Conservation (phyloP, 2,329 filamentous ascomycete species). For the Alternaria rosae region DNA sequence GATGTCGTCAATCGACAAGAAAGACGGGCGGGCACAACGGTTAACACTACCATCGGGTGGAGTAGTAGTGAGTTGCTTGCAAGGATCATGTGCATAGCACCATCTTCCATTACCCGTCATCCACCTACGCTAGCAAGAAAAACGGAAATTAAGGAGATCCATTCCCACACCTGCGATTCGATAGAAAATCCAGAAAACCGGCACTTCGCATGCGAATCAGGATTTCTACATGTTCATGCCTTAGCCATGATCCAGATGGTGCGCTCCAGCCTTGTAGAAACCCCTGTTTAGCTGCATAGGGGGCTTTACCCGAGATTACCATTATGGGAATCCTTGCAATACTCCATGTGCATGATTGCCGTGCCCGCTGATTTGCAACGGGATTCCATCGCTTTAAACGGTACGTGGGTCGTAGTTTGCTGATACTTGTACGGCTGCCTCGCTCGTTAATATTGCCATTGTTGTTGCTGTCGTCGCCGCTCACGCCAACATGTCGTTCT, state of each 20-base stretch:
- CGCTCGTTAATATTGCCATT: conserved; percentile 20
- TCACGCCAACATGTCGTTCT: conserved; percentile 39
- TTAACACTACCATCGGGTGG: conserved; percentile 28
- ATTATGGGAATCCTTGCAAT: conserved; percentile 31
- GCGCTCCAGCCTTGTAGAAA: conserved; percentile 31
- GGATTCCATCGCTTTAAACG: conserved; percentile 21
- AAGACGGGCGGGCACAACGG: conserved; percentile 9
- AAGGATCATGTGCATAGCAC: conserved; percentile 33
- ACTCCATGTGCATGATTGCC: conserved; percentile 24
- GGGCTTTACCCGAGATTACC: conserved; percentile 46
- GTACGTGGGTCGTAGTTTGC: conserved; percentile 22
- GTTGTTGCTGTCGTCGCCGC: conserved; percentile 19
- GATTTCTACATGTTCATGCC: conserved; percentile 28
- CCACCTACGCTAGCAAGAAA: conserved; percentile 19
- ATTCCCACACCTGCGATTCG: conserved; percentile 21
- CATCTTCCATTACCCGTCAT: conserved; percentile 15
- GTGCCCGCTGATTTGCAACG: conserved; percentile 21
- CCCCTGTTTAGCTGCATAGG: conserved; percentile 32
- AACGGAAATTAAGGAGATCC: conserved; percentile 39
- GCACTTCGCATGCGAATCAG: conserved; percentile 22
- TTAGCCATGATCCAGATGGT: conserved; percentile 17
- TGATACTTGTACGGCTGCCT: conserved; percentile 22
- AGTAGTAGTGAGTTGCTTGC: conserved; percentile 26
- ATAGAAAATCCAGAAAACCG: conserved; percentile 11
- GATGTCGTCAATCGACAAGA: conserved; percentile 13